phyloP scores from a whole-genome alignment of 2,329 filamentous ascomycete genomes.

The Taxawa tesnikishii region DNA sequence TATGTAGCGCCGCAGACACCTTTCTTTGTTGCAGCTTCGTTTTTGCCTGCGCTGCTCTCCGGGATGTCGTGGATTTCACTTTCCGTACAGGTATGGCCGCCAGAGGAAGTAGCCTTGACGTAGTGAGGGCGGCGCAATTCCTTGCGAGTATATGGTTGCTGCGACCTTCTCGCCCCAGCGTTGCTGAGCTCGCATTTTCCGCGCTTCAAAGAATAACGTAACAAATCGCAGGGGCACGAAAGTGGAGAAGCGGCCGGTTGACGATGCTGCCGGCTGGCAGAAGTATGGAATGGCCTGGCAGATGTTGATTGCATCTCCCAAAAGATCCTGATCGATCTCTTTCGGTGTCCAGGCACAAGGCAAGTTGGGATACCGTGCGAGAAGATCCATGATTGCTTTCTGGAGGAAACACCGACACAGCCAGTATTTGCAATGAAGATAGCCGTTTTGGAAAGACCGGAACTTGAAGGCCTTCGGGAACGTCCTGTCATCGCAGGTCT shows the following conservation, averaged over 20 bases:
- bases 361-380: constrained; percentile 1
- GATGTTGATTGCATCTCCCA: constrained; percentile 28
- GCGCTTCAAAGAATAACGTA: constrained; percentile 1
- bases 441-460: constrained; percentile 15
- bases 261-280: constrained; percentile 3
- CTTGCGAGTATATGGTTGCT: background rate
- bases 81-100: too few relatives aligned
- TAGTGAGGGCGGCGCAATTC: background rate
- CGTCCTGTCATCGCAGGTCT: constrained; percentile 12
- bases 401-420: constrained; percentile 16
- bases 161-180: constrained; percentile 1
- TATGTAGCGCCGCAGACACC: too few relatives aligned
- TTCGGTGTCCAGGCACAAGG: background rate
- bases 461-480: constrained; percentile 16
- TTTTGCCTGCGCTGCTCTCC: too few relatives aligned
- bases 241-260: constrained; percentile 3
- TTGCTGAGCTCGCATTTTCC: constrained; percentile 1
- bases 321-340: constrained; percentile 41
- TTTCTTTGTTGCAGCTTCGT: too few relatives aligned
- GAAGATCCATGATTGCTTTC: background rate
- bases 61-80: too few relatives aligned
- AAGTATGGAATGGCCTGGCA: constrained; percentile 5
- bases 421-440: constrained; percentile 19
- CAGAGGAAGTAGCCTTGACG: too few relatives aligned
- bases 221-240: constrained; percentile 5